Evolutionary conservation across 108 stramenopile genomes (phyloP), one percentile per base, ranked within the genome.

Genomic region (Fistulifera pelliculosa): DNA sequence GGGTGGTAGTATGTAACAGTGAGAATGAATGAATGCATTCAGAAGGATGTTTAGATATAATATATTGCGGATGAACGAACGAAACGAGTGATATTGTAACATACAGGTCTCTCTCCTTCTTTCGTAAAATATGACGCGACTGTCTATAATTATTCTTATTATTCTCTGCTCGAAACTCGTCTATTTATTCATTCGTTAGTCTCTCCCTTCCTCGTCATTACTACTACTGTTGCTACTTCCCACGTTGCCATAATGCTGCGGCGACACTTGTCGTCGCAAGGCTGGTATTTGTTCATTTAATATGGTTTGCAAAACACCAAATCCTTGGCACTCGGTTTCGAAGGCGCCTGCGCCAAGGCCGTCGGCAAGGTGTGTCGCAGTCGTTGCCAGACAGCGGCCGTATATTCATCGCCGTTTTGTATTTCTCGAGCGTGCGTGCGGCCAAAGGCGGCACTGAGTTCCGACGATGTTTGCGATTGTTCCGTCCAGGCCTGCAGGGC

Each of bases 341-440:
- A 19, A n/a, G 64, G 26, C 11, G 73, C 48, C 22, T 76, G 69
- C 23, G 70, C 57, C 60, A 96, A 61, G 26, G 75, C 71, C 13
- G 85, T 41, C 27, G 71, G 65, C 27, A 94, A 58, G 10, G 75
- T 64, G 27, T 73, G 78, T 27, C 93, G 71, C 19, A 93, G 71
- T 22, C 95, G 66, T 60, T 84, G 81, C 93, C 93, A 96, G 23
- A 89, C 65, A 50, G 79, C 80, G 7, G 87, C 80, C 31, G 72
- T 75, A 49, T 74, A 91, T 64, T 96, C 95, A 57, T 96, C 93
- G 25, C 82, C 91, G 26, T 94, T 91, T 26, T 68, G 70, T 8
- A 96, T 69, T 65, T 88, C 85, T 19, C 80, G 68, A 11, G 87
- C 66, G 58, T 96, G 91, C 4, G 78, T 81, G 12, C 82, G 74